Conservation (phyloP, 495 filamentous ascomycete genomes). For the Hyaloscypha finlandica region DNA sequence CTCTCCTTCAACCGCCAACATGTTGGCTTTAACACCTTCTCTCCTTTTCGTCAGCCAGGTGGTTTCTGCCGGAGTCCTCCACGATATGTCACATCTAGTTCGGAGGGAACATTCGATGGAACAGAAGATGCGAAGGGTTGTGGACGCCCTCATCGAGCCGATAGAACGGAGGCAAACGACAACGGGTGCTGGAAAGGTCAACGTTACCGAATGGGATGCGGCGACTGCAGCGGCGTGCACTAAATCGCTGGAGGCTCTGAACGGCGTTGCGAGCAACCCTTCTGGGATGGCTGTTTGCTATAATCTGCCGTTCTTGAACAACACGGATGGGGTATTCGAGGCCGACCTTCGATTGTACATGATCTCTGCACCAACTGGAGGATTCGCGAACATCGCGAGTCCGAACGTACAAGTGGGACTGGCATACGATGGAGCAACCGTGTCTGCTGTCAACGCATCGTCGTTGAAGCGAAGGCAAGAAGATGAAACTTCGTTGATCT, state of each 20-base stretch:
- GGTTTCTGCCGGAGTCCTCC: slow-evolving; percentile 23
- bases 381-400: slow-evolving; percentile 57
- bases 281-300: slow-evolving; percentile 79
- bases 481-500: slow-evolving; percentile 23
- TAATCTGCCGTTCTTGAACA: slow-evolving; percentile 66
- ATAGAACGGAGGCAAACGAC: slow-evolving; percentile 34
- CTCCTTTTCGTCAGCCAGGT: slow-evolving; percentile 28
- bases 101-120: slow-evolving; percentile 25
- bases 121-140: slow-evolving; percentile 31
- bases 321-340: slow-evolving; percentile 63
- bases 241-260: slow-evolving; percentile 46
- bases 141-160: slow-evolving; percentile 30
- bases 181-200: slow-evolving; percentile 37
- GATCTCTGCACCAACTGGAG: slow-evolving; percentile 54
- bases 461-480: slow-evolving; percentile 27
- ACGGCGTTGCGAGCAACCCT: slow-evolving; percentile 56
- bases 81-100: slow-evolving; percentile 20
- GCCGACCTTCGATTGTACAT: slow-evolving; percentile 71
- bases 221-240: slow-evolving; percentile 53
- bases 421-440: slow-evolving; percentile 59
- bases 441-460: slow-evolving; percentile 37
- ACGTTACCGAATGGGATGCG: slow-evolving; percentile 48
- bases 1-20: slow-evolving; percentile 17
- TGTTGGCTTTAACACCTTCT: slow-evolving; percentile 29
- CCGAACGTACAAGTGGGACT: slow-evolving; percentile 59